Conservation (phyloP, 208 protist species). For the Leptomonas pyrrhocoris region DNA sequence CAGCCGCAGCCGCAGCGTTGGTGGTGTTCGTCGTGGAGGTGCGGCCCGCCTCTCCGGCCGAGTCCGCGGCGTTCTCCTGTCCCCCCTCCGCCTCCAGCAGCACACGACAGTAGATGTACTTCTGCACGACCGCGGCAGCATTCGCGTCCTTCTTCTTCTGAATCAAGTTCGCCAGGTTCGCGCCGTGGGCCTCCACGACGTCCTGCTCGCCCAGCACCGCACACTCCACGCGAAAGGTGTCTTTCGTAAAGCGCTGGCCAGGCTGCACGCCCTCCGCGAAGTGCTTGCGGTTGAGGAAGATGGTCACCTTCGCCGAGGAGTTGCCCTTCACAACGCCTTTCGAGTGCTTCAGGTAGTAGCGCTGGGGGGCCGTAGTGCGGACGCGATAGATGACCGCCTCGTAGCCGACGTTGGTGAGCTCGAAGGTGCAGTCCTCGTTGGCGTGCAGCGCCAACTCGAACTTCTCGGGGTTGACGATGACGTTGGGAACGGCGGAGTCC, state of each 20-base stretch:
- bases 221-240: conserved; percentile 85
- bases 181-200: conserved; percentile 55
- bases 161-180: conserved; percentile 71
- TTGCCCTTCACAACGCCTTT: conserved; percentile 80
- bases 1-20: no score
- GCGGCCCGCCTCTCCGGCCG: no score
- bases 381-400: conserved; percentile 77
- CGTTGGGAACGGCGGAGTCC: conserved; percentile 36
- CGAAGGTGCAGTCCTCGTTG: conserved; percentile 72
- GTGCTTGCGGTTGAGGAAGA: conserved; percentile 62
- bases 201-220: conserved; percentile 55
- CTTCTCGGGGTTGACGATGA: conserved; percentile 57
- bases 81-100: conserved; percentile 31
- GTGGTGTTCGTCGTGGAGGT: no score
- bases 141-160: conserved; percentile 66
- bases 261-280: conserved; percentile 20
- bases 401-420: conserved; percentile 80
- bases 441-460: conserved; percentile 59
- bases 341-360: conserved; percentile 76
- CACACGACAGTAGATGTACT: conserved; percentile 53
- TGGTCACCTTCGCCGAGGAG: conserved; percentile 53
- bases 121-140: conserved; percentile 45
- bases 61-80: background rate
- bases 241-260: conserved; percentile 35
- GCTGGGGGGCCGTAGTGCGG: conserved; percentile 66